phyloP scores from a whole-genome alignment of 805 yeast species.

The Saturnispora besseyi region DNA sequence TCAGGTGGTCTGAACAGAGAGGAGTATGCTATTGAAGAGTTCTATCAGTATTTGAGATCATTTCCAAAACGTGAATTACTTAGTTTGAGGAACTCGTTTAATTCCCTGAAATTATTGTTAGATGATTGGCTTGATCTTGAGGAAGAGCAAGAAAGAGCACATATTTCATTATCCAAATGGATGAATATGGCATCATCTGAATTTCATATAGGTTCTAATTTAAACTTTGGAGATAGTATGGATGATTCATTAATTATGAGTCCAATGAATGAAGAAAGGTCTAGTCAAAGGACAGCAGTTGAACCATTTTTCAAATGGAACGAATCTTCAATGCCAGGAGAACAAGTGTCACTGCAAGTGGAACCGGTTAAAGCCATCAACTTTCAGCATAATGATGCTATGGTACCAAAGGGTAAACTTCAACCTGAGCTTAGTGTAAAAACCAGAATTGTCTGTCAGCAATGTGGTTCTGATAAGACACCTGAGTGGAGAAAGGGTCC shows the following conservation, averaged over 20 bases:
- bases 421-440: conserved; percentile 29
- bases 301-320: conserved; percentile 2
- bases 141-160: conserved; percentile 2
- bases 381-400: conserved; percentile 5
- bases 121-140: conserved; percentile 7
- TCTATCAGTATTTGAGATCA: conserved; percentile 8
- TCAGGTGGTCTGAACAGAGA: background rate
- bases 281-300: background rate
- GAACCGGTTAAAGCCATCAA: conserved; percentile 24
- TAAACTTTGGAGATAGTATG: background rate
- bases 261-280: background rate
- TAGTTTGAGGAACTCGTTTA: conserved; percentile 2
- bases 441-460: conserved; percentile 38
- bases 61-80: conserved; percentile 10
- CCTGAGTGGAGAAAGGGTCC: conserved; percentile 97
- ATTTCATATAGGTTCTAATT: background rate
- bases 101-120: conserved; percentile 2
- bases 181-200: background rate
- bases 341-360: conserved; percentile 23
- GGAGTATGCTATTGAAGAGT: conserved; percentile 11
- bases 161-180: conserved; percentile 8
- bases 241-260: background rate
- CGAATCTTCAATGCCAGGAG: conserved; percentile 17
- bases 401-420: conserved; percentile 27
- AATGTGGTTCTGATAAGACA: conserved; percentile 66